A percentile compares a stretch with the other conserved stretches of the same genome.
These are phyloP conservation scores for Fusarium sp. DNA, from an alignment of 2,329 filamentous ascomycete genomes.

Conservation along the genomic window DNA sequence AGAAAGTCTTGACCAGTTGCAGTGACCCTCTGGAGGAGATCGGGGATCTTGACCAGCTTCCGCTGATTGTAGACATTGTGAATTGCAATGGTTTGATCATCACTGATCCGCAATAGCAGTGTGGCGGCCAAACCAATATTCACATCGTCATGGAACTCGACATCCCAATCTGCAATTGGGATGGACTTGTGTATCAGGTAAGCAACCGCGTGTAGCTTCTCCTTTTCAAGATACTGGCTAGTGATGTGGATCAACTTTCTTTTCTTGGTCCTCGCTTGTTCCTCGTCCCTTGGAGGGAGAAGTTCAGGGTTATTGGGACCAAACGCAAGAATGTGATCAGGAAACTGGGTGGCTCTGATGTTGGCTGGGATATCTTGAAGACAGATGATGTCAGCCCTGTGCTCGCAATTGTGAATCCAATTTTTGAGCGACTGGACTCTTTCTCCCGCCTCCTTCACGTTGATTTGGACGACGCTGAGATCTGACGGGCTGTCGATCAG, in stretches of 20 bases:
- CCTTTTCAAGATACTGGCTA: not conserved
- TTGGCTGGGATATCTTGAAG: not conserved
- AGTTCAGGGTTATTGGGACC: not conserved
- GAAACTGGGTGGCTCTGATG: not conserved
- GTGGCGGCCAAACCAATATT: not conserved
- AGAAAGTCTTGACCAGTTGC: not conserved
- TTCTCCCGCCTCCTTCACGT: not conserved
- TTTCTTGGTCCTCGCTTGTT: not conserved
- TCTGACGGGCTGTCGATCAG: no score
- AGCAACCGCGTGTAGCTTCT: not conserved
- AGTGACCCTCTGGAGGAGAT: not conserved
- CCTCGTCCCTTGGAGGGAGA: accelerated
- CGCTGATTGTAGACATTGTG: not conserved
- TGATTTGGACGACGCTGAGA: no score
- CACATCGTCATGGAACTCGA: not conserved
- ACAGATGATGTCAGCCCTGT: not conserved
- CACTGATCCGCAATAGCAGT: not conserved
- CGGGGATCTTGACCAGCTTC: not conserved
- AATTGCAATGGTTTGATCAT: not conserved
- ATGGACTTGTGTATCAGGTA: not conserved
- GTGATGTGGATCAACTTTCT: not conserved
- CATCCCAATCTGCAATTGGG: not conserved
- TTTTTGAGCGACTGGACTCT: not conserved
- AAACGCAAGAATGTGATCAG: not conserved
- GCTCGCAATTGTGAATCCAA: not conserved